A percentile compares a stretch with the other conserved stretches of the same genome.
Conservation (phyloP, 331 rosid genomes). For the Cydonia oblonga region DNA sequence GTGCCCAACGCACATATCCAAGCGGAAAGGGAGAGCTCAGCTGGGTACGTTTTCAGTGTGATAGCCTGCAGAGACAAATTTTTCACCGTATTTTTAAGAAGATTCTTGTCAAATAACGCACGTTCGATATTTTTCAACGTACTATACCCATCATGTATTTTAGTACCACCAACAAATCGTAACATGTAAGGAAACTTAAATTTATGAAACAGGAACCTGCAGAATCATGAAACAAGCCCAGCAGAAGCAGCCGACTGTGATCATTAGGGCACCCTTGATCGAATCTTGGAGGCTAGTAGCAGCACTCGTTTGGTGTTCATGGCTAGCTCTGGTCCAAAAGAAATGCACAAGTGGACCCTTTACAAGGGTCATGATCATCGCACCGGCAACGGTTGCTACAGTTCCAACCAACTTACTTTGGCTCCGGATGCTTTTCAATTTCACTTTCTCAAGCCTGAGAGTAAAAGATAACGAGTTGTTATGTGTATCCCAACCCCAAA, state of each 20-base stretch:
- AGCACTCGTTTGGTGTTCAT: conserved; percentile 25
- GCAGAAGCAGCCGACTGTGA: conserved; percentile 72
- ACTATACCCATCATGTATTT: no score
- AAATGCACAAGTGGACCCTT: conserved; percentile 61
- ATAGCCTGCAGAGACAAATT: conserved; percentile 37
- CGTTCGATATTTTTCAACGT: no score
- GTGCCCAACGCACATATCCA: conserved; percentile 92
- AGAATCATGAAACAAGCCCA: conserved; percentile 80
- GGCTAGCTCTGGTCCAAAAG: conserved; percentile 27
- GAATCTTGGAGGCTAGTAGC: conserved; percentile 30
- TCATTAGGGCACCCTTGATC: conserved; percentile 69
- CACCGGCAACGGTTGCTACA: conserved; percentile 76
- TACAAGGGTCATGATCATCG: conserved; percentile 76
- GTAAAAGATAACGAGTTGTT: background rate
- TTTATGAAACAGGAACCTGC: conserved; percentile 35
- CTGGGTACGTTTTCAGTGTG: conserved; percentile 72
- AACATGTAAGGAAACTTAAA: background rate
- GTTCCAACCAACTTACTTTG: conserved; percentile 89
- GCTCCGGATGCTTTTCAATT: conserved; percentile 45
- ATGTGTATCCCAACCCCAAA: background rate
- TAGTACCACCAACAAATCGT: background rate
- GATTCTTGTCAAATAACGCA: no score
- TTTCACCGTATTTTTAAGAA: background rate
- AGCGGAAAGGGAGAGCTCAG: conserved; percentile 88
- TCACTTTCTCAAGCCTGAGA: conserved; percentile 65